Evolutionary conservation across 73 alveolate species (phyloP), one percentile per base, ranked within the genome.

Genomic region (Paramecium biaurelia): DNA sequence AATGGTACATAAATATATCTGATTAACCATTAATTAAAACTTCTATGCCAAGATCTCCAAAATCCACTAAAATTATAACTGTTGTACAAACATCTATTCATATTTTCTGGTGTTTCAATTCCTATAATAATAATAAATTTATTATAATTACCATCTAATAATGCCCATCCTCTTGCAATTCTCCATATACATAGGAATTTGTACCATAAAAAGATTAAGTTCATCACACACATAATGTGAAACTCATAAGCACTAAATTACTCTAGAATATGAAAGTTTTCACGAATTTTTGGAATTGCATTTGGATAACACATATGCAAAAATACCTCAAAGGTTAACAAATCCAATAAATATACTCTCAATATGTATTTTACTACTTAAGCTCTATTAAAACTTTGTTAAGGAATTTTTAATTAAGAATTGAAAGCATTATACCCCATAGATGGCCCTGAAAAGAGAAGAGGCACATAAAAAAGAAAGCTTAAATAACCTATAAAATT

Each of bases 1-100:
- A 97, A 92, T 32, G 99, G 99, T 38, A 97, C 85, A 92, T 96
- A 97, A 90, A 97, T 92, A 90, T 97, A 97, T 87, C 99, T 95
- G 15, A 97, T 86, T 57, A 96, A 86, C 99, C 99, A 97, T 47
- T 95, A 95, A 93, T 97, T 97, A 93, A 94, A 97, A 53, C 98
- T 93, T 94, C 98, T 89, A 93, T 97, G 99, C 99, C 99, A 96
- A 63, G 93, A 92, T 76, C 98, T 93, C 98, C 99, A 97, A 94
- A 97, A 97, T 21, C 98, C 98, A 85, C 94, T 95, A 74, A 96
- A 93, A 85, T 95, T 88, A 30, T 94, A 96, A 89, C 93, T 94
- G 94, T 90, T 92, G 92, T 95, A 97, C 42, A 97, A 87, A 42
- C 99, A 97, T 93, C 99, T 95, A 74, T 92, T 95, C 99, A 97